Evolutionary conservation across 129 eudicot species (phyloP).

Genomic region (Rutidosis leptorrhynchoides): DNA sequence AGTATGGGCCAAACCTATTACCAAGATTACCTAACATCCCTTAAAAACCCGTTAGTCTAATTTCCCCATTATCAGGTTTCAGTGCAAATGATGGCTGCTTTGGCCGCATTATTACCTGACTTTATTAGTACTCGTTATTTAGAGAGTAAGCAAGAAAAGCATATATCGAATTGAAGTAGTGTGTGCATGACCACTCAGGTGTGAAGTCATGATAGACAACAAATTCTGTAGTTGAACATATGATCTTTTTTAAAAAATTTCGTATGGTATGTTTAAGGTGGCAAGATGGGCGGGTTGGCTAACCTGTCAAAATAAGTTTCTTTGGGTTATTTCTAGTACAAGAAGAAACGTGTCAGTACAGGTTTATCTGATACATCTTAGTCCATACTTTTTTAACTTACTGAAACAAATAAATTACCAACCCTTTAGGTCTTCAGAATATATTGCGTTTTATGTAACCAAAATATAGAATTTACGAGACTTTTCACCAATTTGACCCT

Average conservation of each 20-base stretch:
- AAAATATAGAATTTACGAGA: background rate
- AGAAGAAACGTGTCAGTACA: background rate
- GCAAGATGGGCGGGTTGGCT: background rate
- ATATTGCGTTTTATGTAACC: background rate
- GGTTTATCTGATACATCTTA: background rate
- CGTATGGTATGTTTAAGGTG: background rate
- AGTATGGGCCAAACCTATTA: too few species aligned
- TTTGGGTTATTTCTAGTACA: too few species aligned
- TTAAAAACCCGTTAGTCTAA: slow-evolving; percentile 63
- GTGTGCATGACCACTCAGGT: slow-evolving; percentile 35
- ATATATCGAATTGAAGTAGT: slow-evolving; percentile 16
- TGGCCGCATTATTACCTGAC: slow-evolving; percentile 64
- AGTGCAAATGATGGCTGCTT: slow-evolving; percentile 66
- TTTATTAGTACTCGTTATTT: slow-evolving; percentile 64
- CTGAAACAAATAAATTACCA: too few species aligned
- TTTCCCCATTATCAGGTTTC: slow-evolving; percentile 71
- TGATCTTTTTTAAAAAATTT: slow-evolving; percentile 1
- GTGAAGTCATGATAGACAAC: slow-evolving; percentile 36
- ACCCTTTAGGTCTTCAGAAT: background rate
- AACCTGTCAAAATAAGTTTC: background rate
- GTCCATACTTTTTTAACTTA: background rate
- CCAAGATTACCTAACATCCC: slow-evolving; percentile 53
- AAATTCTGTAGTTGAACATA: slow-evolving; percentile 77
- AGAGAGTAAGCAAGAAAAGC: slow-evolving; percentile 64
- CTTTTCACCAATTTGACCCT: background rate